Conservation (phyloP, 169 alveolate species). For the Cryptosporidium andersoni region DNA sequence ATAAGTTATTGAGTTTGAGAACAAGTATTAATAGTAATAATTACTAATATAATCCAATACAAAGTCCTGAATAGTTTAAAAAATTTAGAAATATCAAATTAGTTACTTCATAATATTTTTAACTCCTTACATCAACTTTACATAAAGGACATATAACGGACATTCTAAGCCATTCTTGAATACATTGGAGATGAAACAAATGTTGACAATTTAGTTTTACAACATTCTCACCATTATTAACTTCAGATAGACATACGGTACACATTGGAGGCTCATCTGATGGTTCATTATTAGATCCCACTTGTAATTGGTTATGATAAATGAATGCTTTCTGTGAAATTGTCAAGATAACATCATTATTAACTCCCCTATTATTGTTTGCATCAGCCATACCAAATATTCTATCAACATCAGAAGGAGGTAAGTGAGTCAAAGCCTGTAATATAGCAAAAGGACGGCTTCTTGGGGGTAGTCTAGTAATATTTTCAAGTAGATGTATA, state of each 20-base stretch:
- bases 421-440: constrained; percentile 75
- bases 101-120: neutral
- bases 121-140: constrained; percentile 54
- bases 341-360: constrained; percentile 22
- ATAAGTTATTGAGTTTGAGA: too few relatives aligned
- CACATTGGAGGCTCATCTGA: constrained; percentile 74
- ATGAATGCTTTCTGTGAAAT: constrained; percentile 50
- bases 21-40: too few relatives aligned
- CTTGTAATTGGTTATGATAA: neutral
- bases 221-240: constrained; percentile 72
- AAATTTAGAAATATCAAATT: neutral
- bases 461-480: constrained; percentile 73
- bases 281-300: constrained; percentile 3
- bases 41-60: too few relatives aligned
- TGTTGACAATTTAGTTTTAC: constrained; percentile 74
- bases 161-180: constrained; percentile 75
- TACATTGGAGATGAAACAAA: constrained; percentile 76
- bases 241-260: constrained; percentile 74
- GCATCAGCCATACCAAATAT: constrained; percentile 75
- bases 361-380: constrained; percentile 54
- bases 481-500: constrained; percentile 72
- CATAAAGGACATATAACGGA: constrained; percentile 75
- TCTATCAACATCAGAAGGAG: constrained; percentile 74
- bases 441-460: constrained; percentile 76
- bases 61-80: too few relatives aligned